Evolutionary conservation across 352 stramenopile genomes (phyloP).

Genomic region (Phytophthora foliorum): DNA sequence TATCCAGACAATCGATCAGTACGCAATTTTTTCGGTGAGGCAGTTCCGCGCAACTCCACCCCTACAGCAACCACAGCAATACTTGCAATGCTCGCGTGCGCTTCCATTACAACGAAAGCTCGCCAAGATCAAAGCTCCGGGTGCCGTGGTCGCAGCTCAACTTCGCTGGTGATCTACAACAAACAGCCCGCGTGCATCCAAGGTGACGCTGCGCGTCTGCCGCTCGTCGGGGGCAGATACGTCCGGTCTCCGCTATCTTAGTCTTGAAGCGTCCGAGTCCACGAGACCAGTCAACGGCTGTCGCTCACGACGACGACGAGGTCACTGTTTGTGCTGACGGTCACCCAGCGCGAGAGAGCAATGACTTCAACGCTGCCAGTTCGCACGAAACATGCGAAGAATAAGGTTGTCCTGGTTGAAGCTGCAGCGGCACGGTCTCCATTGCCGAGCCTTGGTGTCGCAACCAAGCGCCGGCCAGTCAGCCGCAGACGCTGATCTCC

Average conservation of each 20-base stretch:
- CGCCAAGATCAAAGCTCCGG: not conserved
- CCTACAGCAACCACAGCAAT: not conserved
- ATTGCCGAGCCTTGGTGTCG: not conserved
- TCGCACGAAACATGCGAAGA: not conserved
- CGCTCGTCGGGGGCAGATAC: not conserved
- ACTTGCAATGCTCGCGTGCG: too few species aligned
- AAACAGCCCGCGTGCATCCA: not conserved
- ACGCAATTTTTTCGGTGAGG: not conserved
- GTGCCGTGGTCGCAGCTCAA: not conserved
- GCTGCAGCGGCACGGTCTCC: not conserved
- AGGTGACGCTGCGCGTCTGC: not conserved
- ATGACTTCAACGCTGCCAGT: not conserved
- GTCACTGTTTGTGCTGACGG: conserved; percentile 6
- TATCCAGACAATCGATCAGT: not conserved
- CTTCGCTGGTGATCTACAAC: not conserved
- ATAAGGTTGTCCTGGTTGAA: not conserved
- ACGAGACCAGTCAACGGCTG: conserved; percentile 12
- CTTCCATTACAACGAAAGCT: too few species aligned
- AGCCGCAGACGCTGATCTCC: not conserved
- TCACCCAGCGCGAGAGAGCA: conserved; percentile 1
- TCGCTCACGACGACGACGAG: conserved; percentile 12
- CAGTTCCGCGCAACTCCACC: not conserved
- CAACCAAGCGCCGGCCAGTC: not conserved
- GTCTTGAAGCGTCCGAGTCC: conserved; percentile 12
- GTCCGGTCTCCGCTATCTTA: not conserved